Evolutionary conservation across 371 early-diverging fungal genomes (phyloP).

Genomic region (Mortierella sp.): DNA sequence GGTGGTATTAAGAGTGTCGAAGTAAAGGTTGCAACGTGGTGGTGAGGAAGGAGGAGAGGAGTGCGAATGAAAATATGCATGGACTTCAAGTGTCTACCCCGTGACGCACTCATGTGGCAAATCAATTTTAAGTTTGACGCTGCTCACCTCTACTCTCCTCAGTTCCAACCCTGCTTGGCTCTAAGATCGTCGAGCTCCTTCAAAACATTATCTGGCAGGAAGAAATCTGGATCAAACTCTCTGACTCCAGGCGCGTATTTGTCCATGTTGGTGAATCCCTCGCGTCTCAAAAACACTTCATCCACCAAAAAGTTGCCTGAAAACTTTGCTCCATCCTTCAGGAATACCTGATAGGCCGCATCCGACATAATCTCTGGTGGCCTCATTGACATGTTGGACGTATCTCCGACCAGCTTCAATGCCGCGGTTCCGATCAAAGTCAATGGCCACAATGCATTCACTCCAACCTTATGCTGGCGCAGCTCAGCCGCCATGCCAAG

Average conservation of each 20-base stretch:
- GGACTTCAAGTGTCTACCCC: neutral
- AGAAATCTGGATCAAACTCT: slow-evolving; percentile 75
- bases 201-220: slow-evolving; percentile 65
- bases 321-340: slow-evolving; percentile 64
- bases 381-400: slow-evolving; percentile 38
- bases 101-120: neutral
- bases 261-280: slow-evolving; percentile 77
- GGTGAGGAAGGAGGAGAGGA: neutral
- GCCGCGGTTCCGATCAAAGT: slow-evolving; percentile 85
- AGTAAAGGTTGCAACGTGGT: neutral
- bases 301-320: slow-evolving; percentile 85
- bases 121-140: neutral
- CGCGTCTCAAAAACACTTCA: slow-evolving; percentile 75
- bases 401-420: slow-evolving; percentile 64
- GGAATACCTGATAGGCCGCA: slow-evolving; percentile 76
- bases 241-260: slow-evolving; percentile 72
- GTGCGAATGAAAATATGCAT: neutral
- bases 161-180: slow-evolving; percentile 55
- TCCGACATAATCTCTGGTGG: slow-evolving; percentile 87
- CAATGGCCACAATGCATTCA: slow-evolving; percentile 87
- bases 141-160: neutral
- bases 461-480: slow-evolving; percentile 73
- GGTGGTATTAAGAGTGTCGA: neutral
- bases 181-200: slow-evolving; percentile 50
- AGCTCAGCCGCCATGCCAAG: slow-evolving; percentile 83